Base-by-base conservation (phyloP, 768 basidiomycete genomes). In the Kwoniella sp. region DNA sequence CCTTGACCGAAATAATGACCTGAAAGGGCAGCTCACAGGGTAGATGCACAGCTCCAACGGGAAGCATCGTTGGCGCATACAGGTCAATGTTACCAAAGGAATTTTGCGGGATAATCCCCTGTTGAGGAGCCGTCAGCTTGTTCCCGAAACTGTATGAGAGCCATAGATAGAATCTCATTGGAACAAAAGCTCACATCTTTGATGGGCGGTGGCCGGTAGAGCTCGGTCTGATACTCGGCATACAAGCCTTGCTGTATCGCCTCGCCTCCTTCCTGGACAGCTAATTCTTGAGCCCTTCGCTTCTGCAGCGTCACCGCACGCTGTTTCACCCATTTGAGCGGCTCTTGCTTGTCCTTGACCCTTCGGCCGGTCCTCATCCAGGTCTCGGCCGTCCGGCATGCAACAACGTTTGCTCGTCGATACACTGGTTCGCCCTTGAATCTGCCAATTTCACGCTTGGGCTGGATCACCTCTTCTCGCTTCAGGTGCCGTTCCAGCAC, bases 21-120 rank as follows among this genome's bases (percentile, higher is more conserved):
- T 34, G 29, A 47, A n/a, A 1, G 47, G 25, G 22, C 17, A 59
- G 26, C 92, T 82, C 75, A 94, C 94, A 91, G n/a, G 93, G 91
- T 22, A 99, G 83, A 82, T 97, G 92, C 1, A 84, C 88, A 4
- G 87, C 91, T 22, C 96, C 96, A 58, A 79, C 82, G 1, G 96
- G 96, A 30, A 98, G 84, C 96, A 99, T 99, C 2, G 91, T 89
- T 29, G 91, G 89, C 26, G 91, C 91, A 79, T 95, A 99, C 26
- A 99, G 82, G 82, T 99, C 95, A 69, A 99, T 90, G 79, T 97
- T 99, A 20, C 95, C 95, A 78, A 95, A 99, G 69, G 89, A 87
- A 74, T 99, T 99, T 82, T 91, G 94, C 5, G 93, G 93, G 30
- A 99, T 86, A 77, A 86, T 87, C 31, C 95, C 95, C 94, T 98